These are phyloP conservation scores for Trichocladium antarcticum DNA, from an alignment of 495 filamentous ascomycete genomes.

Conservation along the genomic window DNA sequence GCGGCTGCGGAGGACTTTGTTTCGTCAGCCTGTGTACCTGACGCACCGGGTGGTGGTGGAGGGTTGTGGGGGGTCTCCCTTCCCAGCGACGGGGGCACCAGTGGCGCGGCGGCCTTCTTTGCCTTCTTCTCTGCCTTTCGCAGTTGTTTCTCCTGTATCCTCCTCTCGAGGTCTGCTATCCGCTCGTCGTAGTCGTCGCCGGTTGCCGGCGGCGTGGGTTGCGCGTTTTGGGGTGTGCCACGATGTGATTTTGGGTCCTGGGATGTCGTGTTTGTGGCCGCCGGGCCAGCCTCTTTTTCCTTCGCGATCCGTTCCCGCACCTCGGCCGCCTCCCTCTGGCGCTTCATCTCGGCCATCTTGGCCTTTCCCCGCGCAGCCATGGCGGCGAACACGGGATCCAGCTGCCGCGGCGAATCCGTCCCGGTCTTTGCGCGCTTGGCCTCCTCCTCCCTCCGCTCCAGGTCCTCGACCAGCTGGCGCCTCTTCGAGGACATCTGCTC, in stretches of 20 bases:
- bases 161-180: slow-evolving; percentile 33
- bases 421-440: slow-evolving; percentile 20
- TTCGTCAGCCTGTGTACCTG: slow-evolving; percentile 26
- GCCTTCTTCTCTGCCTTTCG: slow-evolving; percentile 23
- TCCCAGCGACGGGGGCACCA: background rate
- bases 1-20: slow-evolving; percentile 7
- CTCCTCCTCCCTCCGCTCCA: slow-evolving; percentile 25
- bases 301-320: slow-evolving; percentile 25
- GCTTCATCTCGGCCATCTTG: slow-evolving; percentile 27
- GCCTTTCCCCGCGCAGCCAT: slow-evolving; percentile 18
- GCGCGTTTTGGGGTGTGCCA: slow-evolving; percentile 4
- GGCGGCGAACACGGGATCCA: slow-evolving; percentile 14
- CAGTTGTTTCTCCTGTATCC: slow-evolving; percentile 21
- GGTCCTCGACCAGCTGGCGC: slow-evolving; percentile 29
- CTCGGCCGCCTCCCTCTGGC: slow-evolving; percentile 32
- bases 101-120: slow-evolving; percentile 11
- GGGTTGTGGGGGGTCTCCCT: slow-evolving; percentile 5
- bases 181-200: slow-evolving; percentile 27
- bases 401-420: background rate
- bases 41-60: slow-evolving; percentile 11
- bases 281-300: slow-evolving; percentile 7
- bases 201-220: slow-evolving; percentile 1
- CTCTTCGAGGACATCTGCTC: slow-evolving; percentile 25
- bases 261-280: background rate
- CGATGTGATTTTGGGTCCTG: slow-evolving; percentile 6